These are phyloP conservation scores for Phaeolepiota aurea DNA, from an alignment of 768 basidiomycete genomes.

Conservation along the genomic window DNA sequence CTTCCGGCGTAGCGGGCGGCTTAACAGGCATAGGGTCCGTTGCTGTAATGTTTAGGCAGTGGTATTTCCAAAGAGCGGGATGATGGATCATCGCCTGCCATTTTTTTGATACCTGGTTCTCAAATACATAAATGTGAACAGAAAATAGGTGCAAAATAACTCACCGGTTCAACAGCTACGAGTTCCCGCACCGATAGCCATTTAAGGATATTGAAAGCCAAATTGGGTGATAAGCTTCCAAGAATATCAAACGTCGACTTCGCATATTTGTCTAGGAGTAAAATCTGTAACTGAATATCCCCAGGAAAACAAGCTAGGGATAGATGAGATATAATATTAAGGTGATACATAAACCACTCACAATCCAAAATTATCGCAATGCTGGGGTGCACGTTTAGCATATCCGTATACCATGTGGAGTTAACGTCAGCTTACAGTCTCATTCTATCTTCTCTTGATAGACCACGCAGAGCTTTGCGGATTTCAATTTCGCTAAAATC, in stretches of 20 bases:
- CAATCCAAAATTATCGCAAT: slow-evolving; percentile 60
- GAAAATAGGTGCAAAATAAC: no score
- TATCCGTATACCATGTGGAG: slow-evolving; percentile 1
- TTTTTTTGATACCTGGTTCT: slow-evolving; percentile 31
- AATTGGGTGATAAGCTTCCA: slow-evolving; percentile 56
- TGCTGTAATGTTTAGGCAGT: slow-evolving; percentile 65
- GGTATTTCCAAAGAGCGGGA: slow-evolving; percentile 70
- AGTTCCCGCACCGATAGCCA: slow-evolving; percentile 49
- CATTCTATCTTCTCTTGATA: slow-evolving; percentile 65
- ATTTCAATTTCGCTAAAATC: slow-evolving; percentile 66
- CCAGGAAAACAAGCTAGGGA: slow-evolving; percentile 67
- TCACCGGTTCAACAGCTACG: slow-evolving; percentile 48
- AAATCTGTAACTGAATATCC: slow-evolving; percentile 78
- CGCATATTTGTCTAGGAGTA: slow-evolving; percentile 77
- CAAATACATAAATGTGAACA: slow-evolving; percentile 14
- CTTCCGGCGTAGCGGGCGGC: slow-evolving; percentile 54
- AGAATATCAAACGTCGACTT: slow-evolving; percentile 79
- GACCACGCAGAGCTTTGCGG: slow-evolving; percentile 48
- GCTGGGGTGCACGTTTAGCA: slow-evolving; percentile 16
- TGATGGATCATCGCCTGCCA: slow-evolving; percentile 43
- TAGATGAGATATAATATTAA: slow-evolving; percentile 5
- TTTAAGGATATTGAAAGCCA: slow-evolving; percentile 58
- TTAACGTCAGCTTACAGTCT: slow-evolving; percentile 54
- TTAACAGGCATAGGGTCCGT: slow-evolving; percentile 63
- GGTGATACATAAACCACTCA: slow-evolving; percentile 14